Base-by-base conservation (phyloP, 2,329 filamentous ascomycete species). In the Talaromyces sp. region DNA sequence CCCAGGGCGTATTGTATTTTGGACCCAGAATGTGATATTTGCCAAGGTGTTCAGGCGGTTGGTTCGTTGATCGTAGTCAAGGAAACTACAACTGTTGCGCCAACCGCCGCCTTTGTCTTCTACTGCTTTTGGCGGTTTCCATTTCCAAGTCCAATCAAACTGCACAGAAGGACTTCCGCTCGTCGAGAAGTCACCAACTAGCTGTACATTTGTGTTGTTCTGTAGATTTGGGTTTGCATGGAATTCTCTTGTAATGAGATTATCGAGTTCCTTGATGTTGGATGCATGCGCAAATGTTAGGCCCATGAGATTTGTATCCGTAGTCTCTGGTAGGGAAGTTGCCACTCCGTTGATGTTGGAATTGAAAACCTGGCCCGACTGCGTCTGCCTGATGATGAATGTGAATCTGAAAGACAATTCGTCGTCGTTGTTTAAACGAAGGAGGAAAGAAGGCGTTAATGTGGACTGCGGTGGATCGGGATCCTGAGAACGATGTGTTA, bases 81-180 rank as follows among this genome's bases (percentile, higher is more conserved):
- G 90, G 79, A 99, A 97, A 76, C 92, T 97, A 83, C 95, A 98
- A 71, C 90, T 91, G 74, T 96, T 98, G 74, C 92, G 91, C 94
- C 95, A 99, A 52, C 95, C 95, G 65, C 93, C 92, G 35, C 91
- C 91, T 72, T 87, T 87, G 75, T 97, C 93, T 74, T 97, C 93
- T 16, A 82, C 80, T 14, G 81, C 73, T 82, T 92, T 96, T 43
- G 95, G 95, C 9, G 95, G 92, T 74, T 90, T 92, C 93, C 94
- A 99, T 82, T 90, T 95, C 95, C 95, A 99, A 8, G 90, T 89
- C 93, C 94, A 99, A 69, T 94, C 90, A 74, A 97, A 97, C 39
- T 92, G 88, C 35, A 96, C 89, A 1, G 92, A 94, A 7, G 90
- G 82, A 72, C 83, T 91, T n/a, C 94, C 93, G 37, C 85, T 88